A percentile compares a stretch with the other conserved stretches of the same genome.
These are phyloP conservation scores for Quercus agrifolia DNA, from an alignment of 306 rosid genomes.

Conservation along the genomic window DNA sequence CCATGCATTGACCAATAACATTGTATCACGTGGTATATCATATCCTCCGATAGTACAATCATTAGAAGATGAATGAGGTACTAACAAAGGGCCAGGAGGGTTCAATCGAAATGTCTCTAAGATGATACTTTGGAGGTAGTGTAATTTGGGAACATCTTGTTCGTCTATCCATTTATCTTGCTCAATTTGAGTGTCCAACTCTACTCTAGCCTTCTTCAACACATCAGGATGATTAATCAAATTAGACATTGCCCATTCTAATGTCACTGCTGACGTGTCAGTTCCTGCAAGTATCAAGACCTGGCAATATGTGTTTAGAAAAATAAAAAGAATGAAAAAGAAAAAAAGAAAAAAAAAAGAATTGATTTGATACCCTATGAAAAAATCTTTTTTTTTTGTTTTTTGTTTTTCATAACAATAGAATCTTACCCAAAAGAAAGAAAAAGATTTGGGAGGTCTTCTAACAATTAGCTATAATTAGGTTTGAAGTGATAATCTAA, in stretches of 20 bases:
- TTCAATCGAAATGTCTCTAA: constrained; percentile 27
- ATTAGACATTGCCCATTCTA: constrained; percentile 14
- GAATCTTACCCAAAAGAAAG: no score
- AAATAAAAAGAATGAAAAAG: no score
- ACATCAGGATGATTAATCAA: constrained; percentile 23
- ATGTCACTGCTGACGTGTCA: neutral
- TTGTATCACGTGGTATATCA: neutral
- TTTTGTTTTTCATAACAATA: no score
- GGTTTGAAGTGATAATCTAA: no score
- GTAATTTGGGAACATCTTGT: constrained; percentile 18
- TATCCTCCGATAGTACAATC: neutral
- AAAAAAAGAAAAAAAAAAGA: no score
- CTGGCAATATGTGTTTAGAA: neutral
- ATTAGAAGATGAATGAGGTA: neutral
- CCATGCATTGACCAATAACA: constrained; percentile 34
- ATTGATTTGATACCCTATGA: no score
- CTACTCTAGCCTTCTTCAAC: constrained; percentile 24
- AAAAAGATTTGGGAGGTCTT: no score
- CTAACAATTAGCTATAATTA: no score
- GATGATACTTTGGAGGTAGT: constrained; percentile 30
- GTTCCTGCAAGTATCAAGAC: neutral
- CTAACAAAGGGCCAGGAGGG: neutral
- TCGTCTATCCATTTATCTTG: constrained; percentile 25
- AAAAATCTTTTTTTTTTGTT: no score
- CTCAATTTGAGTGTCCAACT: constrained; percentile 20